Evolutionary conservation across 306 rosid genomes (phyloP), one percentile per base, ranked within the genome.

Genomic region (Benincasa hispida): DNA sequence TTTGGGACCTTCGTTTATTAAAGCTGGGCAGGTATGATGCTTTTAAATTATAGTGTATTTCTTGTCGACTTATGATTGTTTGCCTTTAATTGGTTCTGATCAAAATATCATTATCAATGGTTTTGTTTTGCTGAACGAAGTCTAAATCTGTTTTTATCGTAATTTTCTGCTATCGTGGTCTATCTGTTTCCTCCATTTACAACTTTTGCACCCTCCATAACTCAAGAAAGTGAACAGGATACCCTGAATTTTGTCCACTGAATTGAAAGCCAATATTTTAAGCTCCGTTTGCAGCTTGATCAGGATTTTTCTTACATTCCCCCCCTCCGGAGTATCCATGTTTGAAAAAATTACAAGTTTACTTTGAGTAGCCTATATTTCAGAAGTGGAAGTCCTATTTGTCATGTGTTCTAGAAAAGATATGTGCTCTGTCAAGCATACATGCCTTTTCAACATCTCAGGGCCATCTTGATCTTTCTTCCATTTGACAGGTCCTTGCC

Each of bases 1-100:
- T 84, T 66, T 94, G 88, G 97, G 98, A 34, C 97, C 97, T 86
- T 94, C 99, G 65, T 94, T 94, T 72, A 87, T 94, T 79, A 94
- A 94, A 89, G 99, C 93, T 25, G 99, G 97, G 60, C 97, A 94
- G 95, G 99, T 91, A 74, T 84, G 90, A 13, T 82, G 57, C 24
- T 0, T 28, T 62, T 18, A 14, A 37, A 22, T 77, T 80, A 37
- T 73, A 54, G 82, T 48, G 12, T 67, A 22, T 76, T 10, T 24
- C 83, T 60, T 41, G 30, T 45, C 41, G 59, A n/a, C 45, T 55
- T 30, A 25, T 54, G 21, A 34, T 6, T 63, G 57, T 35, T 39
- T 77, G 24, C 61, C 5, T 35, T 42, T 27, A 9, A 25, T 63
- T 45, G 72, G 51, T 35, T 35, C 24, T 37, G 0, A 37, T 66